A percentile compares a stretch with the other conserved stretches of the same genome.
These are phyloP conservation scores for Wickerhamiella pararugosa DNA, from an alignment of 1,139 yeast genomes.

Conservation along the genomic window DNA sequence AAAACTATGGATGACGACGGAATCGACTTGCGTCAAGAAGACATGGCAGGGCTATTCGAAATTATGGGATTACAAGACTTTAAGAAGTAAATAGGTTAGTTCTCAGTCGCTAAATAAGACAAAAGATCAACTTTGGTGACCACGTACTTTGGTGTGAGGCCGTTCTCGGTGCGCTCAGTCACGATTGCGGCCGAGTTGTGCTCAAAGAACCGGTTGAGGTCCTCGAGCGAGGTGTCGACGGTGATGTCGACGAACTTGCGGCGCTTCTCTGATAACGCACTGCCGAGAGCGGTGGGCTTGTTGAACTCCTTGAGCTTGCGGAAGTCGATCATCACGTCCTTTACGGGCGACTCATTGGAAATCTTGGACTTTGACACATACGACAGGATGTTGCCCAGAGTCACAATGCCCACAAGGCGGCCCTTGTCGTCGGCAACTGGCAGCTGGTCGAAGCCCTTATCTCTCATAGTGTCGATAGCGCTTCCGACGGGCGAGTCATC, in stretches of 20 bases:
- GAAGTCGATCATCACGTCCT: slow-evolving; percentile 56
- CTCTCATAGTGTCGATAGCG: slow-evolving; percentile 57
- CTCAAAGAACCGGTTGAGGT: slow-evolving; percentile 69
- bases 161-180: slow-evolving; percentile 35
- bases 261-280: slow-evolving; percentile 41
- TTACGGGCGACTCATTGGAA: slow-evolving; percentile 45
- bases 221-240: slow-evolving; percentile 49
- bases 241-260: slow-evolving; percentile 60
- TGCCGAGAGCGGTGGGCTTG: slow-evolving; percentile 27
- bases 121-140: slow-evolving; percentile 80
- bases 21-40: slow-evolving; percentile 10
- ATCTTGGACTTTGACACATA: slow-evolving; percentile 50
- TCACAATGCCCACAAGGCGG: slow-evolving; percentile 60
- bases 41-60: slow-evolving; percentile 9
- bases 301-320: slow-evolving; percentile 40
- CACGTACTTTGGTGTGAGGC: slow-evolving; percentile 54
- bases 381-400: slow-evolving; percentile 60
- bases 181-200: slow-evolving; percentile 77
- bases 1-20: slow-evolving; percentile 10
- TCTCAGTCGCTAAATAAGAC: slow-evolving; percentile 36
- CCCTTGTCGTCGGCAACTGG: slow-evolving; percentile 56
- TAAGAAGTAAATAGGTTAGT: not conserved
- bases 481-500: slow-evolving; percentile 46
- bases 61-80: slow-evolving; percentile 8
- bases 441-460: slow-evolving; percentile 73